A percentile compares a stretch with the other conserved stretches of the same genome.
These are phyloP conservation scores for Talaromyces adpressus DNA, from an alignment of 495 filamentous ascomycete genomes.

Conservation along the genomic window DNA sequence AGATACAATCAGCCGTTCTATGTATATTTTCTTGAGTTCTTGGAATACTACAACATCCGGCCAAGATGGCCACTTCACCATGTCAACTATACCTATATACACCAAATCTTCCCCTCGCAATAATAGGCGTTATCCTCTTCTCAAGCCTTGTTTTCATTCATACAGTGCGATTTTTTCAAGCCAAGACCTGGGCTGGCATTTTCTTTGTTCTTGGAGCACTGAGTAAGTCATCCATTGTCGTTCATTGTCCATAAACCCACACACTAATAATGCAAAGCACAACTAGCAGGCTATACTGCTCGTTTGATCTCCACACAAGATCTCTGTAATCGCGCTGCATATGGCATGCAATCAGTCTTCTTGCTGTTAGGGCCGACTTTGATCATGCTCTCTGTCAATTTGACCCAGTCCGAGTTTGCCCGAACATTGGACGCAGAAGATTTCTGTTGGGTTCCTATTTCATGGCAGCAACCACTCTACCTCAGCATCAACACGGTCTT, in stretches of 20 bases:
- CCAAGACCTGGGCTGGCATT: background rate
- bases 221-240: background rate
- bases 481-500: too few species aligned
- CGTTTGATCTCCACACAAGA: background rate
- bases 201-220: background rate
- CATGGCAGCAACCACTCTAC: too few species aligned
- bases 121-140: background rate
- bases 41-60: too few species aligned
- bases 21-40: too few species aligned
- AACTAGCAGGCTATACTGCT: background rate
- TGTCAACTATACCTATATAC: background rate
- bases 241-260: background rate
- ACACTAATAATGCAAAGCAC: background rate
- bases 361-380: background rate
- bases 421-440: background rate
- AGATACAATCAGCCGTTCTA: too few species aligned
- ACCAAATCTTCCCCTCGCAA: background rate
- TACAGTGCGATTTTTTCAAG: background rate
- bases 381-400: constrained; percentile 12
- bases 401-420: background rate
- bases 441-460: background rate
- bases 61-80: too few species aligned
- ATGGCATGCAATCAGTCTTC: constrained; percentile 5
- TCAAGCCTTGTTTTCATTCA: background rate
- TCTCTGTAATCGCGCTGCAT: constrained; percentile 8